A percentile compares a stretch with the other conserved stretches of the same genome.
phyloP scores from a whole-genome alignment of 106 monocot species.

The Apostasia shenzhenica region DNA sequence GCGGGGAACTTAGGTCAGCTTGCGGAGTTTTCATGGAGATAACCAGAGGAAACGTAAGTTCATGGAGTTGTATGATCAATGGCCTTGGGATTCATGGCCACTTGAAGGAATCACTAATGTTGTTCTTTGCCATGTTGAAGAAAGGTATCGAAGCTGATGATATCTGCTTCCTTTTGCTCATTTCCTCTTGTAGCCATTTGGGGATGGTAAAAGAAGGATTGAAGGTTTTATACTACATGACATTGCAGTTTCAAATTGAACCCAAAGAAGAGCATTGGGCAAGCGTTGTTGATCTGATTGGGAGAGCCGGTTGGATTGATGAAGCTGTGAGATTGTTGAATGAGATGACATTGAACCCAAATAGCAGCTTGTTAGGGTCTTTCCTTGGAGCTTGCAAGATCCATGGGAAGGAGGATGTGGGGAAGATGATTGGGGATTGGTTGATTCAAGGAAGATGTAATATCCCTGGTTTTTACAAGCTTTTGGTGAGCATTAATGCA shows the following conservation, averaged over 20 bases:
- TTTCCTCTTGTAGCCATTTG: constrained; percentile 10
- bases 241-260: not conserved
- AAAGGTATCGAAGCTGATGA: constrained; percentile 9
- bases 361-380: not conserved
- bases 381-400: constrained; percentile 15
- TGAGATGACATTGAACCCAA: constrained; percentile 6
- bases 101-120: constrained; percentile 4
- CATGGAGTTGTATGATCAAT: constrained; percentile 19
- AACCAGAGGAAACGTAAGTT: not conserved
- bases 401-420: constrained; percentile 3
- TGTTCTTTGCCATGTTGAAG: constrained; percentile 12
- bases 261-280: constrained; percentile 9
- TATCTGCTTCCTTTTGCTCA: constrained; percentile 5
- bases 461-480: constrained; percentile 16
- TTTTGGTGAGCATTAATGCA: constrained; percentile 5
- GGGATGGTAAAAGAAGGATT: not conserved
- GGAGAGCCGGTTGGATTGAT: constrained; percentile 10
- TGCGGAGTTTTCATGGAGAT: constrained; percentile 1
- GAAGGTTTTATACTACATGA: constrained; percentile 11
- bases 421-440: not conserved
- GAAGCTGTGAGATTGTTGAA: constrained; percentile 8
- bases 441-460: not conserved
- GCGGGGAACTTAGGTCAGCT: constrained; percentile 12
- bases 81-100: constrained; percentile 15
- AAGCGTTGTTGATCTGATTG: constrained; percentile 13